These are phyloP conservation scores for Truncatella angustata DNA, from an alignment of 2,329 filamentous ascomycete genomes.

Conservation along the genomic window DNA sequence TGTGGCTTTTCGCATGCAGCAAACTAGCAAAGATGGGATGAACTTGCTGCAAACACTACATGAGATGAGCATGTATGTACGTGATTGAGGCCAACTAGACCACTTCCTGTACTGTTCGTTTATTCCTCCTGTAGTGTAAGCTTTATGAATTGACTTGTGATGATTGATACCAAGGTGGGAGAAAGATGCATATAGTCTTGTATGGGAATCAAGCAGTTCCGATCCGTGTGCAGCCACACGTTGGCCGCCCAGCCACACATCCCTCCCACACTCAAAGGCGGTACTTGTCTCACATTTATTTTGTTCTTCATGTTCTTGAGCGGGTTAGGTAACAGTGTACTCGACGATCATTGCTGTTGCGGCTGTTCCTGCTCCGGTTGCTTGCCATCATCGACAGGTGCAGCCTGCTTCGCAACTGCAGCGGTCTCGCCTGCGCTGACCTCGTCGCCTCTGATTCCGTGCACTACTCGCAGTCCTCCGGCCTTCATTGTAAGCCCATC, in stretches of 20 bases:
- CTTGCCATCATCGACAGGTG: conserved; percentile 4
- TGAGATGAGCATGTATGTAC: background rate
- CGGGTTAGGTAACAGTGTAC: too few species aligned
- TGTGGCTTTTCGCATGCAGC: background rate
- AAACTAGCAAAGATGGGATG: background rate
- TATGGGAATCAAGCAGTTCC: too few species aligned
- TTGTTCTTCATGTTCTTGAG: background rate
- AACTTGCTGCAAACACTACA: background rate
- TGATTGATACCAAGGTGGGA: too few species aligned
- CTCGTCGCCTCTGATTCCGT: conserved; percentile 43
- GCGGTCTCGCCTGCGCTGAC: conserved; percentile 15
- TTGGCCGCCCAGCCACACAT: too few species aligned
- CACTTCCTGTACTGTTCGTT: background rate
- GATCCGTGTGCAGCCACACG: too few species aligned
- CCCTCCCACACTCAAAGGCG: too few species aligned
- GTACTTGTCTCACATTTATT: too few species aligned
- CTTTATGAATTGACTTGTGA: too few species aligned
- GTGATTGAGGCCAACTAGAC: too few species aligned
- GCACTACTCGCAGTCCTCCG: conserved; percentile 44
- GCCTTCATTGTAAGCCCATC: conserved; percentile 42
- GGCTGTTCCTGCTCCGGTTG: background rate
- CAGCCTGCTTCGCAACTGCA: conserved; percentile 9
- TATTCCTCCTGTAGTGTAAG: too few species aligned
- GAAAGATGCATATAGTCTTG: too few species aligned
- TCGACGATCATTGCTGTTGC: conserved; percentile 1